Base-by-base conservation (phyloP, 306 rosid species). In the Rubus parviflorus region DNA sequence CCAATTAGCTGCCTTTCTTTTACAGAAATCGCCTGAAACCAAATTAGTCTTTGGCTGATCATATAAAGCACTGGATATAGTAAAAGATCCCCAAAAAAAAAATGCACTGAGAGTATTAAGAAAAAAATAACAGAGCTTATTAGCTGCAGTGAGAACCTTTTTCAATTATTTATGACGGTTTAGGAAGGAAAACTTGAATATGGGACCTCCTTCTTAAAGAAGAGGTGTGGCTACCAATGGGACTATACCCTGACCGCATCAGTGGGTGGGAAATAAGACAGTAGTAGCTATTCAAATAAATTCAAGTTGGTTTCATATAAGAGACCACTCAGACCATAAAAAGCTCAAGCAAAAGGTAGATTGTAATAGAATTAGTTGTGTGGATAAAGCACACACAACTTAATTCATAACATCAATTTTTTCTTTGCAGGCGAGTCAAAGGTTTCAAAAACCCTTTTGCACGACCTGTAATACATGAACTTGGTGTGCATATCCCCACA, bases 1-100 rank as follows among this genome's bases (percentile, higher is more conserved):
- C 90, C 88, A 19, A 92, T 85, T 35, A 95, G 89, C 87, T 92
- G 96, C 79, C 81, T 90, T 83, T 92, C 98, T 87, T 92, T 92
- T 74, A 83, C 25, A 81, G 90, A 83, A 86, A 95, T 90, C 35
- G 90, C 96, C 98, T 95, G 92, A 83, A 88, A 88, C 74, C 76
- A 82, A 41, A 81, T 75, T 42, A 75, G 60, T 72, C 38, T 79
- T 80, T 74, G 70, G 75, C 79, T 67, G 57, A 72, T 83, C 60
- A 75, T 65, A 49, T 53, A 47, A 75, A 37, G 23, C 9, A 41
- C 53, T 73, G 60, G 66, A 72, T 53, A 74, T 8, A 71, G 52
- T 9, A 81, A 53, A 56, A 35, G 2, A 49, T 22, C 54, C 6
- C 8, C 1, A 42, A 42, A 42, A 37, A 47, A 71, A 77, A 6